These are phyloP conservation scores for Capsella rubella DNA, from an alignment of 441 rosid genomes.

Conservation along the genomic window DNA sequence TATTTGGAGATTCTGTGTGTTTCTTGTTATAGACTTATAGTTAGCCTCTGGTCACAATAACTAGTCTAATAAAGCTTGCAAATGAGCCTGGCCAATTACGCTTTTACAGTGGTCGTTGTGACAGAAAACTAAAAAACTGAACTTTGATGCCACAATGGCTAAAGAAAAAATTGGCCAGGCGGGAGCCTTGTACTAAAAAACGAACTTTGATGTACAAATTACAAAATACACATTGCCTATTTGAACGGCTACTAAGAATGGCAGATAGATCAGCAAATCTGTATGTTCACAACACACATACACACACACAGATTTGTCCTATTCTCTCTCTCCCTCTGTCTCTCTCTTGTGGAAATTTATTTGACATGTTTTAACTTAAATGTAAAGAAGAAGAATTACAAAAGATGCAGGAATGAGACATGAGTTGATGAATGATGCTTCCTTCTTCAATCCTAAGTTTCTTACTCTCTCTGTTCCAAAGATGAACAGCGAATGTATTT, in stretches of 20 bases:
- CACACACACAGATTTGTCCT: slow-evolving; percentile 4
- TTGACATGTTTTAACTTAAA: slow-evolving; percentile 20
- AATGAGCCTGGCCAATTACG: background rate
- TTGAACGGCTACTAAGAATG: slow-evolving; percentile 20
- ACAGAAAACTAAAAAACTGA: no score
- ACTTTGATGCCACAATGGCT: no score
- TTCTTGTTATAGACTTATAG: no score
- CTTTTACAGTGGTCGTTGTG: no score
- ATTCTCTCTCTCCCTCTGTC: background rate
- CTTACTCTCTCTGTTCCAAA: slow-evolving; percentile 87
- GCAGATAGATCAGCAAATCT: slow-evolving; percentile 40
- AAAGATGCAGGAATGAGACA: slow-evolving; percentile 65
- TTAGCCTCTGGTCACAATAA: background rate
- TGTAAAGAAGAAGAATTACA: slow-evolving; percentile 60
- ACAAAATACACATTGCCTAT: slow-evolving; percentile 16
- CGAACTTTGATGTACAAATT: slow-evolving; percentile 17
- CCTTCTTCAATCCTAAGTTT: slow-evolving; percentile 63
- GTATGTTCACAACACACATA: background rate
- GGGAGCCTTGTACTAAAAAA: no score
- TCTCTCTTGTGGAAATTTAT: background rate
- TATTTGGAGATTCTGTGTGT: slow-evolving; percentile 10
- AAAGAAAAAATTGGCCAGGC: no score
- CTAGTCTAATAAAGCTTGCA: no score
- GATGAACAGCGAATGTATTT: slow-evolving; percentile 69
- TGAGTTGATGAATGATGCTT: slow-evolving; percentile 63